A percentile compares a stretch with the other conserved stretches of the same genome.
phyloP scores from a whole-genome alignment of 305 asterid genomes.

The Ilex paraguariensis region DNA sequence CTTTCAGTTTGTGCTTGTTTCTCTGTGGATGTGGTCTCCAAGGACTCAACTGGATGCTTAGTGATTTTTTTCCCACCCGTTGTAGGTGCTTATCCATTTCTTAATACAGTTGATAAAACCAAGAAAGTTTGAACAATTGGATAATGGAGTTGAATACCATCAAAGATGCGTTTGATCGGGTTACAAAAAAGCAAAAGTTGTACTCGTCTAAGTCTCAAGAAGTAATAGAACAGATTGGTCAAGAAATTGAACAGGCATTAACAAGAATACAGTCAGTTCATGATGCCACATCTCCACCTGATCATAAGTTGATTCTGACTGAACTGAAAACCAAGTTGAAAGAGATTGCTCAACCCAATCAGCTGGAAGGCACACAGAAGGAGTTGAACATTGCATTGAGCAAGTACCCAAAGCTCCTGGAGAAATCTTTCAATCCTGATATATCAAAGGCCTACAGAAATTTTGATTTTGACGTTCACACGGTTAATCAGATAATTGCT shows the following conservation, averaged over 20 bases:
- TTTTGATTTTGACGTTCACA: constrained; percentile 59
- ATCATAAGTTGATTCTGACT: constrained; percentile 41
- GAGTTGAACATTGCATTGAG: constrained; percentile 68
- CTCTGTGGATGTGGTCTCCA: no score
- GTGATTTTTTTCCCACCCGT: constrained; percentile 10
- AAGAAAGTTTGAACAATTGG: constrained; percentile 20
- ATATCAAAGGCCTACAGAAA: constrained; percentile 87
- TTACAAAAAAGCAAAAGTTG: constrained; percentile 82
- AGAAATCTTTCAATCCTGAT: constrained; percentile 75
- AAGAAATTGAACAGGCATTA: constrained; percentile 71
- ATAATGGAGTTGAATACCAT: constrained; percentile 81
- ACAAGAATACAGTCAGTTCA: constrained; percentile 48
- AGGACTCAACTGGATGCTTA: no score
- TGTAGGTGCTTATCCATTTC: constrained; percentile 26
- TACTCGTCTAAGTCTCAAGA: constrained; percentile 78
- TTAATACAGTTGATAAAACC: constrained; percentile 10
- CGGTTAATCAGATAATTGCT: constrained; percentile 71
- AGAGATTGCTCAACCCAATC: constrained; percentile 64
- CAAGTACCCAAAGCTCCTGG: constrained; percentile 83
- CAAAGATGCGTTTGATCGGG: constrained; percentile 90
- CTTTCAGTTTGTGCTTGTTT: no score
- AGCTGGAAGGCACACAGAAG: constrained; percentile 74
- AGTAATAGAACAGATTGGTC: constrained; percentile 57
- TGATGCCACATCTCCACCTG: constrained; percentile 39
- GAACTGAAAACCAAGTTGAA: constrained; percentile 70